A percentile compares a stretch with the other conserved stretches of the same genome.
Evolutionary conservation across 2,329 filamentous ascomycete species (phyloP).

Genomic region (Grosmannia clavigera): DNA sequence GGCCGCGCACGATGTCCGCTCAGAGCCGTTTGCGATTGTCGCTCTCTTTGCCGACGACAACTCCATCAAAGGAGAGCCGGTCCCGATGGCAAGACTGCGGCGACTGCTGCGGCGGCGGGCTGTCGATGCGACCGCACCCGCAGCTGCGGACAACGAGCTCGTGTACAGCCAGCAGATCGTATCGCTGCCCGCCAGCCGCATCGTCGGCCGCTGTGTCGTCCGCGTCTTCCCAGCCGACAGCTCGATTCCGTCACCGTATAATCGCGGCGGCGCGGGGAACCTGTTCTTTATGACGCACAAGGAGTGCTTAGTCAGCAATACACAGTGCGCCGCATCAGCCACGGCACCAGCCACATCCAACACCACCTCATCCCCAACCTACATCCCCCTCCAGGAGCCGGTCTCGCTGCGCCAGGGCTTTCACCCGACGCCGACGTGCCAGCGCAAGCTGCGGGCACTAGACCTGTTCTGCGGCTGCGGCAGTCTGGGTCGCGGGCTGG

Average conservation of each 20-base stretch:
- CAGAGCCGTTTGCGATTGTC: slow-evolving; percentile 52
- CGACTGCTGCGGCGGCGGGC: slow-evolving; percentile 36
- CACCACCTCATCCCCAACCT: too few species aligned
- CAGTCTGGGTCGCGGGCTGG: slow-evolving; percentile 63
- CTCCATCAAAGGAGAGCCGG: neutral
- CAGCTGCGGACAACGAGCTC: slow-evolving; percentile 42
- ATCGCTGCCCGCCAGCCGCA: slow-evolving; percentile 21
- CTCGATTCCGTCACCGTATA: slow-evolving; percentile 49
- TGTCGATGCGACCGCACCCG: slow-evolving; percentile 20
- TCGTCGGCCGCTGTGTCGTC: slow-evolving; percentile 48
- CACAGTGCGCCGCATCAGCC: too few species aligned
- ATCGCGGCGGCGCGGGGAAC: slow-evolving; percentile 51
- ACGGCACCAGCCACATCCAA: too few species aligned
- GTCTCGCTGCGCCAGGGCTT: slow-evolving; percentile 40
- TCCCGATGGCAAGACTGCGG: slow-evolving; percentile 30
- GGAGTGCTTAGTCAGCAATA: too few species aligned
- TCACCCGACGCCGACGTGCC: slow-evolving; percentile 25
- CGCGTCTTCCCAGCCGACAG: slow-evolving; percentile 35
- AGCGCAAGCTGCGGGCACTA: slow-evolving; percentile 41
- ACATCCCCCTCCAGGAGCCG: neutral
- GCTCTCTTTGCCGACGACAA: slow-evolving; percentile 11
- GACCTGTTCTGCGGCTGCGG: slow-evolving; percentile 71
- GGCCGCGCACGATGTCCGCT: slow-evolving; percentile 18
- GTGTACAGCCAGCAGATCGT: slow-evolving; percentile 38
- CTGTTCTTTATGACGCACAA: slow-evolving; percentile 47